Conservation (phyloP, 1,284 basidiomycete species). For the Chalciporus sp. region DNA sequence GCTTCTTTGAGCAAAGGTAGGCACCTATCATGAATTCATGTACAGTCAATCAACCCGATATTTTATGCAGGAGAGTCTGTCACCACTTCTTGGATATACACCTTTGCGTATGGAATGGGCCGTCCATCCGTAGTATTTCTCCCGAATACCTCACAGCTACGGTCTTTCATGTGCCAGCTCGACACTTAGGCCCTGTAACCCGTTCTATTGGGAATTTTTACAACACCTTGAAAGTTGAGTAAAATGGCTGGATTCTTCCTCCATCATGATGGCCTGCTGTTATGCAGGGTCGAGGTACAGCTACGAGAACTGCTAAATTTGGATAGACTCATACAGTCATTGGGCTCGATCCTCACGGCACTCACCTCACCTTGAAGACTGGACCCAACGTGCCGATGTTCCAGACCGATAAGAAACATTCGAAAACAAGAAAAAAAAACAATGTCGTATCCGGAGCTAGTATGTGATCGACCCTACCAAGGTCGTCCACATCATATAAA, state of each 20-base stretch:
- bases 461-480: background rate
- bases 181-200: background rate
- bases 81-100: too few species aligned
- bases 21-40: too few species aligned
- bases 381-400: background rate
- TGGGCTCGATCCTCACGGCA: background rate
- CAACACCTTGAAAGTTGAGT: background rate
- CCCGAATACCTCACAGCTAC: too few species aligned
- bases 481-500: slow-evolving; percentile 14
- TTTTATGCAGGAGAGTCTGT: too few species aligned
- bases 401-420: background rate
- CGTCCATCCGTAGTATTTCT: too few species aligned
- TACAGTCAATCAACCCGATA: too few species aligned
- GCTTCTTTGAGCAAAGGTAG: too few species aligned
- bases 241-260: background rate
- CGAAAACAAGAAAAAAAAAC: background rate
- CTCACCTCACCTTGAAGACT: background rate
- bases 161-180: too few species aligned
- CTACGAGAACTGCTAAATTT: background rate
- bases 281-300: background rate
- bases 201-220: background rate
- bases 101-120: too few species aligned
- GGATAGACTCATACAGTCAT: background rate
- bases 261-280: too few species aligned
- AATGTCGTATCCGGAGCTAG: background rate